These are phyloP conservation scores for Fraxinus baroniana DNA, from an alignment of 305 asterid genomes.

Conservation along the genomic window DNA sequence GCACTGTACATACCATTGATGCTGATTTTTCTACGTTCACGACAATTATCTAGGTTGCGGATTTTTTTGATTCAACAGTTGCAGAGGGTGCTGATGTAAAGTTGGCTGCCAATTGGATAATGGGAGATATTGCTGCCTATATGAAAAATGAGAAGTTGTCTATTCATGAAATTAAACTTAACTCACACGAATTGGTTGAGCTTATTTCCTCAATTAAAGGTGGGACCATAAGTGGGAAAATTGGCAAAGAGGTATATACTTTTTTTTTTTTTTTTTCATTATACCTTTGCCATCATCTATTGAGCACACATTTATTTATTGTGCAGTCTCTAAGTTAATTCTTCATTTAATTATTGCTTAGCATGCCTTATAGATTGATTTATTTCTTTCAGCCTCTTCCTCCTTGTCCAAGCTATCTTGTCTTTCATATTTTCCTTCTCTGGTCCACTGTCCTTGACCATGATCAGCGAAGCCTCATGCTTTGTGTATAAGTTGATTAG, in stretches of 20 bases:
- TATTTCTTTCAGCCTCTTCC: background rate
- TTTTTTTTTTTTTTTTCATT: background rate
- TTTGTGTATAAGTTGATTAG: background rate
- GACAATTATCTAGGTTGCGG: constrained; percentile 59
- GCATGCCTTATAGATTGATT: background rate
- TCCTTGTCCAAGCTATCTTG: background rate
- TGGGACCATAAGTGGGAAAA: constrained; percentile 93
- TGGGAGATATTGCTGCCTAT: constrained; percentile 96
- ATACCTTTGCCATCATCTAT: background rate
- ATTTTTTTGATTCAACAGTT: constrained; percentile 76
- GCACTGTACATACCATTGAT: background rate
- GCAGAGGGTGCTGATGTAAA: constrained; percentile 76
- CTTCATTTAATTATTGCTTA: background rate
- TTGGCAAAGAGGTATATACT: constrained; percentile 82
- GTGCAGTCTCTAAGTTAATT: background rate
- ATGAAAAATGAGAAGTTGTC: constrained; percentile 81
- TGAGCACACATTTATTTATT: background rate
- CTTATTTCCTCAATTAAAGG: constrained; percentile 82
- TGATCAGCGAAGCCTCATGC: background rate
- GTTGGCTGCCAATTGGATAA: constrained; percentile 90
- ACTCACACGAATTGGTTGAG: constrained; percentile 75
- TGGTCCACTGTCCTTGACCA: background rate
- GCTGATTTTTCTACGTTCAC: background rate
- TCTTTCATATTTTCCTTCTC: background rate
- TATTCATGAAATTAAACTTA: constrained; percentile 71